Base-by-base conservation (phyloP, 176 grass and related monocot genomes). In the Lolium multiflorum region DNA sequence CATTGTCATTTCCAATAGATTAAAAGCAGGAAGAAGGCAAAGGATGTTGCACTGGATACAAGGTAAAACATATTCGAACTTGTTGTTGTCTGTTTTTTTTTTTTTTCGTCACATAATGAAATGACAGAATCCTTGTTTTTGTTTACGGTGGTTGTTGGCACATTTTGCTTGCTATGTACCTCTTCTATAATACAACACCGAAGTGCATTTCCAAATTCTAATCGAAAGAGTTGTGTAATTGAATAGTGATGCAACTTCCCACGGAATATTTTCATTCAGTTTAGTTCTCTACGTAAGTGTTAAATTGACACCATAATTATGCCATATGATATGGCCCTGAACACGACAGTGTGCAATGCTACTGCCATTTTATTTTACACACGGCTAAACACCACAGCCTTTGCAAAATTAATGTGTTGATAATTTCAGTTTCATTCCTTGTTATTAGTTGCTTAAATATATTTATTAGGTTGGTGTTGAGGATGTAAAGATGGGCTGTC, bases 21-120 rank as follows among this genome's bases (percentile, higher is more conserved):
- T 62, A 90, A 90, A 77, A 76, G 88, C 39, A 86, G 22, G 71
- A 90, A 47, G 71, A 90, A n/a, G 78, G 71, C 38, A 77, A 90
- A 90, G 28, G 88, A 90, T 82, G 83, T 60, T 74, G 26, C 50
- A 39, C 43, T 70, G 61, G 83, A 86, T 39, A 71, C 78, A 77
- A 86, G 88, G 88, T 90, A 79, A 46, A 46, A 54, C 15, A 28
- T 17, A 62, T 69, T 86, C 39, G 24, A 39, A 11, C 55, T 54
- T 35, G 13, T 18, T 57, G 9, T 43, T 7, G 0, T 73, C 37
- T 0, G 55, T 56, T 63, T 59, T 24, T 63, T 61, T 24, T 63
- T 61, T 31, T 31, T 44, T n/a, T 7, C 35, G 61, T 84, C 17
- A 5, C 6, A 83, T 57, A 62, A 51, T n/a, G 69, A 88, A 79